Percentiles rank a stretch among this genome's conserved stretches.
These are phyloP conservation scores for Scleroderma citrinum DNA, from an alignment of 768 basidiomycete genomes.

Conservation along the genomic window DNA sequence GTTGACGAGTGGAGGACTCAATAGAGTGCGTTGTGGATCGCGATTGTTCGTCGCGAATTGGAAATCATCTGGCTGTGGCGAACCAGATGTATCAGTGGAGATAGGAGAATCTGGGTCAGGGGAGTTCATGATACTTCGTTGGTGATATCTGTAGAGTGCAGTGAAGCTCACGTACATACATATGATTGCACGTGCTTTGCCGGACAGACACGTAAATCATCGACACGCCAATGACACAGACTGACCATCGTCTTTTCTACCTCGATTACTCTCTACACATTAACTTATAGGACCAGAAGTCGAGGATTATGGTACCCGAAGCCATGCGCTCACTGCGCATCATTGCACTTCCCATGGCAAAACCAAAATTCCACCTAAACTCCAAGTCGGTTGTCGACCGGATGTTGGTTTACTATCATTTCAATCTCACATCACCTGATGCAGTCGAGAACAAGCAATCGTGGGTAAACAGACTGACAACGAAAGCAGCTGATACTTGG, in stretches of 20 bases:
- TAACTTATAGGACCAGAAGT: not conserved
- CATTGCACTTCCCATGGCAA: conserved; percentile 40
- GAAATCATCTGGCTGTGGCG: conserved; percentile 32
- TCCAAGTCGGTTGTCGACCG: conserved; percentile 9
- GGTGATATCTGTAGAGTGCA: too few relatives aligned
- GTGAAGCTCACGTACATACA: too few relatives aligned
- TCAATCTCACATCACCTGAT: conserved; percentile 23
- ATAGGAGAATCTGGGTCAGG: conserved; percentile 33
- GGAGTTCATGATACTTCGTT: conserved; percentile 27
- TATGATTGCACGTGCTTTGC: conserved; percentile 16
- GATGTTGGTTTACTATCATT: conserved; percentile 40
- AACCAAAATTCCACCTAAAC: conserved; percentile 11
- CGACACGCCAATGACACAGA: too few relatives aligned
- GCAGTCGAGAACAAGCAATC: conserved; percentile 30
- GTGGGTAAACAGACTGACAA: conserved; percentile 36
- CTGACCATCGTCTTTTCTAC: too few relatives aligned
- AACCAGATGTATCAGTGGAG: conserved; percentile 33
- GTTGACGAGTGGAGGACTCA: conserved; percentile 15
- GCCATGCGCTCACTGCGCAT: conserved; percentile 35
- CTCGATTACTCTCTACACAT: too few relatives aligned
- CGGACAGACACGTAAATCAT: not conserved
- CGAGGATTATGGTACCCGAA: conserved; percentile 14
- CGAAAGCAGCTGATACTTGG: conserved; percentile 57
- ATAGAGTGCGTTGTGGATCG: conserved; percentile 23
- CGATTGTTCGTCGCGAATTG: conserved; percentile 19